phyloP scores from a whole-genome alignment of 208 protist species.

The Leishmania tarentolae region DNA sequence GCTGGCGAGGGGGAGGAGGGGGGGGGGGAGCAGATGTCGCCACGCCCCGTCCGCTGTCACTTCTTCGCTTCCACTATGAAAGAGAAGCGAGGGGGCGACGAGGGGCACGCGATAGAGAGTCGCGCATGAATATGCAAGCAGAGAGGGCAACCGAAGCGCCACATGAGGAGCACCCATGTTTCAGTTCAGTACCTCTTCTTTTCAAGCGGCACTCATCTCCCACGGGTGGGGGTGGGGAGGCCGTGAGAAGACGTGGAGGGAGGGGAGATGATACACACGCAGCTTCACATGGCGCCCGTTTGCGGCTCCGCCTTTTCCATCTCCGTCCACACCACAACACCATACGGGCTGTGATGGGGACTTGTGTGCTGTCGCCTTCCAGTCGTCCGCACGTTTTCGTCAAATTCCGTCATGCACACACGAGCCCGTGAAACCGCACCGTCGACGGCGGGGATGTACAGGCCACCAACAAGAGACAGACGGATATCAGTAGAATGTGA shows the following conservation, averaged over 20 bases:
- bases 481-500: not conserved
- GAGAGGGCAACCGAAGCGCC: not conserved
- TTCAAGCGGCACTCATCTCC: not conserved
- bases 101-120: not conserved
- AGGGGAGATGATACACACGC: not conserved
- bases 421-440: not conserved
- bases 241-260: not conserved
- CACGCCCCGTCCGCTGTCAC: not conserved
- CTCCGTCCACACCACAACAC: no score
- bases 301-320: not conserved
- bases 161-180: not conserved
- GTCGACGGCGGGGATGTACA: not conserved
- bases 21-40: not conserved
- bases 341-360: not conserved
- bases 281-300: not conserved
- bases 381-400: not conserved
- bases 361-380: not conserved
- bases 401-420: not conserved
- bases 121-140: not conserved
- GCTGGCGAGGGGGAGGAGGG: not conserved
- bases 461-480: not conserved
- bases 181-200: not conserved
- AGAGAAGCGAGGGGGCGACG: not conserved
- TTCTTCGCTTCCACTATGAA: not conserved
- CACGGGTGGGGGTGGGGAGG: not conserved